Evolutionary conservation across 352 stramenopile genomes (phyloP), one percentile per base, ranked within the genome.

Genomic region (Pythium biforme): DNA sequence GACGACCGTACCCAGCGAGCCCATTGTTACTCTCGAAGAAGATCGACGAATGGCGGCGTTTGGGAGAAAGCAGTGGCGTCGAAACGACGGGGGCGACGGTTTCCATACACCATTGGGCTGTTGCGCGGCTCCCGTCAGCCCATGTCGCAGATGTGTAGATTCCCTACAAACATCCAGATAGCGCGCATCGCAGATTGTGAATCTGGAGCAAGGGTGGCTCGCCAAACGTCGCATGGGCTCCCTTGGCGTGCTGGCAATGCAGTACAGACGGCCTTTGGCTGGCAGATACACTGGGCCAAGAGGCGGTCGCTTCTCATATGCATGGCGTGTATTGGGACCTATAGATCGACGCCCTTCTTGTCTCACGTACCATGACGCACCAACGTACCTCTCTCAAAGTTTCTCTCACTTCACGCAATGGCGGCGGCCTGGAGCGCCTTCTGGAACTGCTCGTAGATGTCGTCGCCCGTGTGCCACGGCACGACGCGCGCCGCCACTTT

Each of bases 391-490:
- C 14, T 19, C 15, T 43, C 37, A 37, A 1, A 12, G 8, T 10
- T 37, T 43, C 14, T n/a, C 37, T 43, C 8, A 9, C 37, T n/a
- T 43, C 27, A 49, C 14, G 50, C 9, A 4, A 31, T 9, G n/a
- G 2, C 33, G 12, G 52, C 52, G 12, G 53, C 53, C 39, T 46
- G 29, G 46, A 64, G 56, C 23, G 56, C 14, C 12, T 37, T 33
- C n/a, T 61, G 3, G 22, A 66, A 61, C 2, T 59, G 31, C 7
- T 61, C 19, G 52, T 74, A 77, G 46, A 89, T 81, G 48, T 89
- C 77, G 23, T 75, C 60, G 22, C 77, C 79, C 19, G 75, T 83
- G 48, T 51, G 70, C 81, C 81, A 90, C 29, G 65, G 43, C 23
- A 81, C 65, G 0, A 90, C 73, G 0, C 57, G 58, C 4, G 79